Evolutionary conservation across 129 eudicot genomes (phyloP).

Genomic region (Flaveria brownii): DNA sequence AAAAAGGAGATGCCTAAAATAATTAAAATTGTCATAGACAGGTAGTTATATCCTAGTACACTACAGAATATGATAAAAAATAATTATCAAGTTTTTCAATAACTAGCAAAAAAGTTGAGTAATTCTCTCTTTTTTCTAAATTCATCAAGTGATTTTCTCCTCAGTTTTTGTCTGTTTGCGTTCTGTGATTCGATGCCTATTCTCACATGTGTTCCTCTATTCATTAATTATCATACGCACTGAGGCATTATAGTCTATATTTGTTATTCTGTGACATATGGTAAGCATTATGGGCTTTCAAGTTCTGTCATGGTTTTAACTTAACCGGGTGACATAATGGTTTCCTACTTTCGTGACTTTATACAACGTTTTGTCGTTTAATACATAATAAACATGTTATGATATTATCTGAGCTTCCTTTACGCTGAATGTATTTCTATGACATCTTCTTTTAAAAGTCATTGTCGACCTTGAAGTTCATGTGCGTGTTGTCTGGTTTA

Average conservation of each 20-base stretch:
- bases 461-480: background rate
- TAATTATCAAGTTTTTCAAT: background rate
- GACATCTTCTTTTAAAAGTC: background rate
- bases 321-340: conserved; percentile 11
- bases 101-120: background rate
- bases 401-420: background rate
- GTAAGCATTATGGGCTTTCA: background rate
- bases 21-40: background rate
- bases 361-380: background rate
- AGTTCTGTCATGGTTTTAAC: background rate
- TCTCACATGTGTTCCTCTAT: background rate
- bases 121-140: background rate
- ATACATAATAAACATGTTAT: background rate
- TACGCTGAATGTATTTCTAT: background rate
- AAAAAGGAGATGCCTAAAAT: background rate
- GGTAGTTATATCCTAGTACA: background rate
- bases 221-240: background rate
- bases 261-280: conserved; percentile 2
- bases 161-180: background rate
- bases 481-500: background rate
- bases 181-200: background rate
- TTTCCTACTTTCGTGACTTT: conserved; percentile 4
- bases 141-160: background rate
- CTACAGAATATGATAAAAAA: background rate
- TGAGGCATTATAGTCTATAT: conserved; percentile 2